phyloP scores from a whole-genome alignment of 2,329 filamentous ascomycete genomes.

The Aureobasidium lini region DNA sequence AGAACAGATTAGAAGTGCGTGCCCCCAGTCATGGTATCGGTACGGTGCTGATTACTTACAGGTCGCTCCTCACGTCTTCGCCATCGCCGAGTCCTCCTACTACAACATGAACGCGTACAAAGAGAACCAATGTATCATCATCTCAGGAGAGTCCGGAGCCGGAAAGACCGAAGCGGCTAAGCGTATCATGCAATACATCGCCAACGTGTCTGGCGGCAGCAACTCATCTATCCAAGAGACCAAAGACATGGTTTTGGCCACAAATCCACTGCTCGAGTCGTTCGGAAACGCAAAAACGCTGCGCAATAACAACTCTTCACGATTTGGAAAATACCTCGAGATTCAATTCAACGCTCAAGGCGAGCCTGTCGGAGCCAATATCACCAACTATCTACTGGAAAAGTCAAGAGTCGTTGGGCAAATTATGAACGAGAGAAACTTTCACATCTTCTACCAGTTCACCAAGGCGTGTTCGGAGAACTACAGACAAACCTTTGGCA shows the following conservation, averaged over 20 bases:
- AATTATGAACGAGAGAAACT: conserved; percentile 92
- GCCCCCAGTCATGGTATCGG: neutral
- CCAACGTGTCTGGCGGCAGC: conserved; percentile 81
- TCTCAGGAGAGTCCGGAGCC: conserved; percentile 94
- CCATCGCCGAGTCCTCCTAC: conserved; percentile 90
- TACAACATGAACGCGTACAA: conserved; percentile 99
- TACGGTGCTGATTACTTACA: neutral
- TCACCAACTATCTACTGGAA: conserved; percentile 95
- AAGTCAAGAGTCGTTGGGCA: conserved; percentile 93
- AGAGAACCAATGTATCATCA: conserved; percentile 98
- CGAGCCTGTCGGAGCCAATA: conserved; percentile 91
- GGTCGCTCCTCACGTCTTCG: conserved; percentile 78
- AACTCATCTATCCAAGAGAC: conserved; percentile 88
- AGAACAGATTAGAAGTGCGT: conserved; percentile 76
- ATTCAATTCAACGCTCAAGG: conserved; percentile 89
- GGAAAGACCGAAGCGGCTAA: conserved; percentile 98
- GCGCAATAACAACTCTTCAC: conserved; percentile 96
- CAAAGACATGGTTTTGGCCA: conserved; percentile 99
- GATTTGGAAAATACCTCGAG: conserved; percentile 97
- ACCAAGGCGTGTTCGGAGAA: conserved; percentile 85
- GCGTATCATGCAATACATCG: conserved; percentile 99
- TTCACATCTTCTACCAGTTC: conserved; percentile 99
- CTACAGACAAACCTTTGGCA: conserved; percentile 80
- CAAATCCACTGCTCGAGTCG: conserved; percentile 91
- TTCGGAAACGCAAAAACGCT: conserved; percentile 98